phyloP scores from a whole-genome alignment of 2,329 filamentous ascomycete species.

The Aspergillus persii region DNA sequence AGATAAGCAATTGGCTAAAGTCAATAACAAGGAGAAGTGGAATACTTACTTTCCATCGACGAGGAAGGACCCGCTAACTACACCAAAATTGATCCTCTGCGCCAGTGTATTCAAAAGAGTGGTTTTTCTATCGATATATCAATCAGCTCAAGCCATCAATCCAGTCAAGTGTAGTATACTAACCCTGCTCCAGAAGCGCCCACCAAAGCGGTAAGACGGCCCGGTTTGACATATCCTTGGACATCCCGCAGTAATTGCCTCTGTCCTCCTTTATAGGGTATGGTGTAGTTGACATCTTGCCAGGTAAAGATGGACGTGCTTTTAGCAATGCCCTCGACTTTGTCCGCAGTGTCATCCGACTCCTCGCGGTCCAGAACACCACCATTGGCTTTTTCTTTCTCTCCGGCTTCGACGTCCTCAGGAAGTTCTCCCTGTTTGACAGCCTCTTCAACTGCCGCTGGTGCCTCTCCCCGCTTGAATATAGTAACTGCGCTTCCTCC shows the following conservation, averaged over 20 bases:
- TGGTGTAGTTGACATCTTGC: conserved; percentile 77
- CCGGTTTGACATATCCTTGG: conserved; percentile 72
- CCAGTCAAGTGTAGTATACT: conserved; percentile 8
- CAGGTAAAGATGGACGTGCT: conserved; percentile 77
- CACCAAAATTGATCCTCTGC: conserved; percentile 45
- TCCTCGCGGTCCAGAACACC: conserved; percentile 19
- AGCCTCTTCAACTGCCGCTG: conserved; percentile 56
- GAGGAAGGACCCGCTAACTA: conserved; percentile 44
- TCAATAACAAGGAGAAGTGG: neutral
- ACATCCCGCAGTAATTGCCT: conserved; percentile 57
- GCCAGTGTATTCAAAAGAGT: conserved; percentile 49
- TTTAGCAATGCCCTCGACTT: conserved; percentile 54
- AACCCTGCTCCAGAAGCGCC: conserved; percentile 64
- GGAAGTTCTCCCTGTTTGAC: conserved; percentile 49
- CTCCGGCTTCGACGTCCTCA: conserved; percentile 53
- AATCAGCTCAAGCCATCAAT: neutral
- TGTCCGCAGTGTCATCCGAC: conserved; percentile 21
- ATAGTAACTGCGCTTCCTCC: conserved; percentile 79
- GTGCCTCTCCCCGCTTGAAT: conserved; percentile 67
- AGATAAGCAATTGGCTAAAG: conserved; percentile 7
- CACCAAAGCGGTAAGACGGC: conserved; percentile 76
- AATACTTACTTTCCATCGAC: conserved; percentile 43
- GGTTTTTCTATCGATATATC: conserved; percentile 38
- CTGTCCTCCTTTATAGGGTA: conserved; percentile 45
- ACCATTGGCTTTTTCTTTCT: conserved; percentile 19